Percentiles rank a stretch among this genome's conserved stretches.
phyloP scores from a whole-genome alignment of 2,329 filamentous ascomycete genomes.

The Nigrospora osmanthi region DNA sequence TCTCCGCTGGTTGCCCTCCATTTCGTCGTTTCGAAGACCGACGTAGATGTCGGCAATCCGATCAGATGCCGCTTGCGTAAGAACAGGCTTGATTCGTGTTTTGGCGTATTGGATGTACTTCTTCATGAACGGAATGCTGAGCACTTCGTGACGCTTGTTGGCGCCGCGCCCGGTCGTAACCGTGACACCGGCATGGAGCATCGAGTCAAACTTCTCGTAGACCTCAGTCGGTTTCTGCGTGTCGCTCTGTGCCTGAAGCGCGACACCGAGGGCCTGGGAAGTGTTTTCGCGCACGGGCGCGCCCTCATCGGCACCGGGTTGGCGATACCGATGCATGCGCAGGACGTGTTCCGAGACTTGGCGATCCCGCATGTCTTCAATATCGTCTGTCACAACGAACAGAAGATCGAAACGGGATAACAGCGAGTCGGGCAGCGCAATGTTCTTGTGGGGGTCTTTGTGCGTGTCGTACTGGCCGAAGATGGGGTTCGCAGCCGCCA shows the following conservation, averaged over 20 bases:
- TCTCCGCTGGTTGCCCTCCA: constrained; percentile 86
- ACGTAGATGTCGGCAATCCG: constrained; percentile 90
- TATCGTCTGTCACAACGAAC: constrained; percentile 96
- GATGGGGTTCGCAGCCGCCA: constrained; percentile 94
- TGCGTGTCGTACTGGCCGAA: constrained; percentile 98
- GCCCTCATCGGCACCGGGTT: constrained; percentile 87
- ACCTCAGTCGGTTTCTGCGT: constrained; percentile 75
- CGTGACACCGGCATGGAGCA: constrained; percentile 89
- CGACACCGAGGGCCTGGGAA: constrained; percentile 79
- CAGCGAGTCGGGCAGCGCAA: constrained; percentile 90
- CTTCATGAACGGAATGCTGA: constrained; percentile 97
- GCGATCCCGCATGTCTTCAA: constrained; percentile 86
- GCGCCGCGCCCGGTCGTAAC: constrained; percentile 66
- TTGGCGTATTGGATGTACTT: constrained; percentile 99
- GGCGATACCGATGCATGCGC: constrained; percentile 92
- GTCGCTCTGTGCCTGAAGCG: constrained; percentile 68
- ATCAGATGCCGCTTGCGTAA: constrained; percentile 87
- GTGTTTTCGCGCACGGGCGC: constrained; percentile 86
- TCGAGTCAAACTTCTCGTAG: constrained; percentile 91
- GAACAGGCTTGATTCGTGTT: constrained; percentile 76
- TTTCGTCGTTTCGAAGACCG: constrained; percentile 87
- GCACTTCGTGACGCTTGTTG: constrained; percentile 72
- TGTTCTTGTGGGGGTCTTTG: constrained; percentile 98
- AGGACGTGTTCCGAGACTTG: constrained; percentile 94
- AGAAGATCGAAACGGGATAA: constrained; percentile 97